A percentile compares a stretch with the other conserved stretches of the same genome.
Conservation (phyloP, 2,329 filamentous ascomycete species). For the Hortaea sp. region DNA sequence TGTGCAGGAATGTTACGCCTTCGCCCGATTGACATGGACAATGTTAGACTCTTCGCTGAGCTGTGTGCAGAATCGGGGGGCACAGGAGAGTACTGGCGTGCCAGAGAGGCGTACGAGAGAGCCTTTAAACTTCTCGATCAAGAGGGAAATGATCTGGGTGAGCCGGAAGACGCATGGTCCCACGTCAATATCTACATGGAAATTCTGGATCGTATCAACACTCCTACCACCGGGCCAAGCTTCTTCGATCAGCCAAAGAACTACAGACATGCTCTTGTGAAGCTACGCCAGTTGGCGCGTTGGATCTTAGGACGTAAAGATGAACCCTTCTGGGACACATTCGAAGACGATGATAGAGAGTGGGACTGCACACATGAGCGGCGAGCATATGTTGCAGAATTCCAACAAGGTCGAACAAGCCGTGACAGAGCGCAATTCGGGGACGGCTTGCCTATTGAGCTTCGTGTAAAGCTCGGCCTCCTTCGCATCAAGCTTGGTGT, state of each 20-base stretch:
- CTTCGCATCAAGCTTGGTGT: constrained; percentile 66
- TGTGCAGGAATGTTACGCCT: constrained; percentile 46
- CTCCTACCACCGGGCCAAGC: constrained; percentile 27
- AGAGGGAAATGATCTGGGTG: constrained; percentile 17
- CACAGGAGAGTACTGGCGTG: constrained; percentile 15
- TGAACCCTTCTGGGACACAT: constrained; percentile 68
- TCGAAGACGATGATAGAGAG: constrained; percentile 66
- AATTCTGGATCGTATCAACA: constrained; percentile 47
- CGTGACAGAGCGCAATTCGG: constrained; percentile 55
- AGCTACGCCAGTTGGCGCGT: constrained; percentile 62
- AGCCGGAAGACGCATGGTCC: constrained; percentile 54
- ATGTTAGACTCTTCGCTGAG: constrained; percentile 47
- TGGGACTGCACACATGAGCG: constrained; percentile 71
- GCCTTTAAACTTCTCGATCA: constrained; percentile 41
- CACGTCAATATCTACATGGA: constrained; percentile 81
- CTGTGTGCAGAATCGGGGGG: constrained; percentile 30
- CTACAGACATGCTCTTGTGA: constrained; percentile 53
- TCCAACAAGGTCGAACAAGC: constrained; percentile 37
- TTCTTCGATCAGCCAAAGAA: constrained; percentile 44
- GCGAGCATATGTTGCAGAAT: constrained; percentile 52
- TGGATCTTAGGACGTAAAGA: constrained; percentile 70
- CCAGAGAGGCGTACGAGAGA: constrained; percentile 35
- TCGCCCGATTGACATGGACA: constrained; percentile 43
- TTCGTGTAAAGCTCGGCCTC: constrained; percentile 73
- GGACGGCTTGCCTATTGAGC: constrained; percentile 62